A percentile compares a stretch with the other conserved stretches of the same genome.
Conservation (phyloP, 345 rosid species). For the Bretschneidera sinensis region DNA sequence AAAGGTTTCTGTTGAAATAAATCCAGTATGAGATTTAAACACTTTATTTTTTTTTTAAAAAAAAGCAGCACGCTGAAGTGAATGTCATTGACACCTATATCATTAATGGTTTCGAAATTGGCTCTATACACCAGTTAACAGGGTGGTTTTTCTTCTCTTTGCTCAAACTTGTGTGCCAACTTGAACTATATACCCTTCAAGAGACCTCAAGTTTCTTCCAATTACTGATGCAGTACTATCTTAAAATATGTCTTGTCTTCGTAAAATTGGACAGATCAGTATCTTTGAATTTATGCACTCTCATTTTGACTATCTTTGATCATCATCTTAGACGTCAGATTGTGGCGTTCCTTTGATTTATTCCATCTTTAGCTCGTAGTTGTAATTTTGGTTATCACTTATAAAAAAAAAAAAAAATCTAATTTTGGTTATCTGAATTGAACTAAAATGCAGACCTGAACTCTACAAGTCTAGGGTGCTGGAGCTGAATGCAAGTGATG, state of each 20-base stretch:
- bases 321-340: no score
- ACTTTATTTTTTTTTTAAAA: no score
- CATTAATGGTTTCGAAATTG: neutral
- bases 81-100: neutral
- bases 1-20: neutral
- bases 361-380: neutral
- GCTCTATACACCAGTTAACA: neutral
- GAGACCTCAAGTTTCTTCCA: no score
- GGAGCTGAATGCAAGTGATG: slow-evolving; percentile 98
- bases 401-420: no score
- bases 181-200: neutral
- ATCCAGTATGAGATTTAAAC: neutral
- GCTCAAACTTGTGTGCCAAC: neutral
- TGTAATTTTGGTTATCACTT: slow-evolving; percentile 3
- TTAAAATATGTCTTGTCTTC: no score
- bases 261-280: neutral
- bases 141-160: neutral
- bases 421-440: slow-evolving; percentile 9
- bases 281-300: no score
- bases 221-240: no score
- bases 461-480: slow-evolving; percentile 88
- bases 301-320: no score
- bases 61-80: neutral
- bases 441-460: slow-evolving; percentile 59
- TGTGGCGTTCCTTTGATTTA: slow-evolving; percentile 7